These are phyloP conservation scores for Suhomyces maxii DNA, from an alignment of 1,139 yeast species.

Conservation along the genomic window DNA sequence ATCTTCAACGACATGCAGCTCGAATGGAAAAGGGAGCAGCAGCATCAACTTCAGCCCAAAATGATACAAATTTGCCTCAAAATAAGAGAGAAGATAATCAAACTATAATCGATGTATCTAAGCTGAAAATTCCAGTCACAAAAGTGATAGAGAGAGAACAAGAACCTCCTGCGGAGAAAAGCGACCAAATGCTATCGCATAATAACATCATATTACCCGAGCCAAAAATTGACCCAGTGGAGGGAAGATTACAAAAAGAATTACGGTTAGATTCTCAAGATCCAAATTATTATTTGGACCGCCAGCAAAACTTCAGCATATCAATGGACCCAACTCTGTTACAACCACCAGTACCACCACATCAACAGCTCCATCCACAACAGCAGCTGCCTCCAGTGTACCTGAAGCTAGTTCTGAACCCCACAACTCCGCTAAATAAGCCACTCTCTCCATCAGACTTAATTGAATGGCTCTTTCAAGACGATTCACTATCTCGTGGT, in stretches of 20 bases:
- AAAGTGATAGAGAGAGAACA: not conserved
- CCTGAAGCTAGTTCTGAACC: not conserved
- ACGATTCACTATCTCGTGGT: conserved; percentile 16
- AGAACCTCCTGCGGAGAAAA: not conserved
- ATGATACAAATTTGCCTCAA: not conserved
- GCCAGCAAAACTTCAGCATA: not conserved
- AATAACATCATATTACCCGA: not conserved
- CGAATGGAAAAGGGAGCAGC: not conserved
- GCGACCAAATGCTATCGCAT: not conserved
- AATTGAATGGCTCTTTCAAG: conserved; percentile 33
- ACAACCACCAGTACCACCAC: not conserved
- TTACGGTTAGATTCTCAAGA: not conserved
- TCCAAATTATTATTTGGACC: not conserved
- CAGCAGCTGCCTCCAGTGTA: not conserved
- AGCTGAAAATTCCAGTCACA: not conserved
- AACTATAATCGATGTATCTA: not conserved
- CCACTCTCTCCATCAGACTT: conserved; percentile 29
- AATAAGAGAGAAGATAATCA: not conserved
- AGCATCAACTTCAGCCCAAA: not conserved
- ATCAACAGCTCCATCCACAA: not conserved
- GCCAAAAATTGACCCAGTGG: not conserved
- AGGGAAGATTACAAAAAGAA: not conserved
- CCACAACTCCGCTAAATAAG: conserved; percentile 5
- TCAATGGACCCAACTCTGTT: not conserved
- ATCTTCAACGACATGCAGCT: conserved; percentile 30